Base-by-base conservation (phyloP, 2,329 filamentous ascomycete species). In the Triangularia verruculosa region DNA sequence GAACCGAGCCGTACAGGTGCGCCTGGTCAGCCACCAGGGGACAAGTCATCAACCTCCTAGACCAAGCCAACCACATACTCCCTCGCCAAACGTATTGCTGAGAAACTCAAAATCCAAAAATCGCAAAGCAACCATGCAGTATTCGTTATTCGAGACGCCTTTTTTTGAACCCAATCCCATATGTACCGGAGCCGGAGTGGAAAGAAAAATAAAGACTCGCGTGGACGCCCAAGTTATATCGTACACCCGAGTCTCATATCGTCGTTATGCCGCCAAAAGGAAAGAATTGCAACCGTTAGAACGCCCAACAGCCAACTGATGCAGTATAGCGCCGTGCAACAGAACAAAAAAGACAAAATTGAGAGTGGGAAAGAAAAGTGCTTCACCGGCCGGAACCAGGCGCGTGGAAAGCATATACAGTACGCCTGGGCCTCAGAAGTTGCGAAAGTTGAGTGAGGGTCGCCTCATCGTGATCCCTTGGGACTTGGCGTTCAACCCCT, bases 401-500 rank as follows among this genome's bases (percentile, higher is more conserved):
- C n/a, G 15, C 34, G 4, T 58, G 34, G 11, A 27, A 32, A 25
- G n/a, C 56, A 25, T 32, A 20, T 27, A 27, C 12, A 54, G 12
- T 27, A 12, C 12, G 51, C 12, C n/a, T 15, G 47, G 2, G 47
- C n/a, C 3, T 5, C 47, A 8, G 15, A 8, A 59, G 22, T 8
- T 15, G 24, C 17, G 13, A 4, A 28, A 27, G n/a, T 12, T 28
- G 13, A 15, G n/a, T 25, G 13, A 9, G 8, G 51, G 8, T 11
- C 9, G 28, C 20, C n/a, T 11, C 11, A 12, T 30, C 15, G 55
- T 30, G 30, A 7, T 13, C 20, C 32, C 22, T 58, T 22, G n/a
- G n/a, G 27, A 7, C 57, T 17, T 25, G 13, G 15, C 15, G 13
- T 6, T 74, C 70, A 79, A 60, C 78, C 75, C 69, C 74, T 75